These are phyloP conservation scores for Suillus hirtellus DNA, from an alignment of 768 basidiomycete species.

Conservation along the genomic window DNA sequence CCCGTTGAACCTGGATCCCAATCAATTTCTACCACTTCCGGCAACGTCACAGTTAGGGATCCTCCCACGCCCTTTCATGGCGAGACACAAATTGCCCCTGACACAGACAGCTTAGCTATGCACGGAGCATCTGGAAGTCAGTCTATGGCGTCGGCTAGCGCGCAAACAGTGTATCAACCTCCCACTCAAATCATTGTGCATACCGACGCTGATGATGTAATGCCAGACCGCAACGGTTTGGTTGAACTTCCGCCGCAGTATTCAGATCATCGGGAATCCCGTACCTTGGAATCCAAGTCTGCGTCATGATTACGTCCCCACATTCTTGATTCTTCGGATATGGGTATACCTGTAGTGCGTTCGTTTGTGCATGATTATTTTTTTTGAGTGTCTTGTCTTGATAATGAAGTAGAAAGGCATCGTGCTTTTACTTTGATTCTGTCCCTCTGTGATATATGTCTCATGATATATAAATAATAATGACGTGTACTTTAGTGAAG, in stretches of 20 bases:
- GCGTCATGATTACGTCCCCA: not conserved
- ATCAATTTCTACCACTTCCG: slow-evolving; percentile 1
- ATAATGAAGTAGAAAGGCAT: not conserved
- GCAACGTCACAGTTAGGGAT: not conserved
- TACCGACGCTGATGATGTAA: slow-evolving; percentile 64
- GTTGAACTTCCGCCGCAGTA: slow-evolving; percentile 81
- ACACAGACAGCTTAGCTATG: slow-evolving; percentile 19
- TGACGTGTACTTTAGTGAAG: not conserved
- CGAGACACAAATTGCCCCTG: slow-evolving; percentile 17
- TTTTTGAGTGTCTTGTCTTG: not conserved
- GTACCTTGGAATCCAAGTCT: not conserved
- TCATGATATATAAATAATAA: not conserved
- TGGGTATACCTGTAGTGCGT: not conserved
- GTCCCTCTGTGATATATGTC: not conserved
- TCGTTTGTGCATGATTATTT: not conserved
- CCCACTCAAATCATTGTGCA: slow-evolving; percentile 65
- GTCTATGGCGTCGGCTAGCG: slow-evolving; percentile 37
- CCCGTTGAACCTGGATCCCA: slow-evolving; percentile 11
- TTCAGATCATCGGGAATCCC: slow-evolving; percentile 44
- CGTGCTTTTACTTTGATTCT: not conserved
- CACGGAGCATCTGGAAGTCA: slow-evolving; percentile 21
- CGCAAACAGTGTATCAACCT: slow-evolving; percentile 48
- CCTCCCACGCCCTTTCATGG: not conserved
- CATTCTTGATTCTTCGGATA: not conserved
- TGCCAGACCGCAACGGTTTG: slow-evolving; percentile 46